Base-by-base conservation (phyloP, 108 stramenopile genomes). In the Cyclotella atomus region DNA sequence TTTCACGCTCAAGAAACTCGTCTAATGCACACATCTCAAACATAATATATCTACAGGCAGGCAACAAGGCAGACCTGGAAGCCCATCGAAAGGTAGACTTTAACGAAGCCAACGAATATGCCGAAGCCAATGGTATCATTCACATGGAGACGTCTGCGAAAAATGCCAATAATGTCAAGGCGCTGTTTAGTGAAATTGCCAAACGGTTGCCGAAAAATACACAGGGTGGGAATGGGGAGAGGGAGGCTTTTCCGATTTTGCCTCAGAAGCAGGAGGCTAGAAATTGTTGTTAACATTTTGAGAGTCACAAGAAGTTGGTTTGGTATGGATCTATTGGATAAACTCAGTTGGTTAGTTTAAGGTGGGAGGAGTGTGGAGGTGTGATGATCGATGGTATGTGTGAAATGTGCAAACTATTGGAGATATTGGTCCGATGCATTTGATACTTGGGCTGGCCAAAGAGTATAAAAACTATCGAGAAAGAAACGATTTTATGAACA, bases 81-180 rank as follows among this genome's bases (percentile, higher is more conserved):
- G 72, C 72, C n/a, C 82, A 90, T 68, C 89, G 97, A 35, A 91
- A 92, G 80, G 91, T 97, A 19, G 90, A 94, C 53, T 93, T 88
- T 47, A 91, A 95, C 50, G 98, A 98, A 64, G 98, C 98, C 8
- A 85, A 94, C 52, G 89, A 85, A 29, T 98, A 98, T 71, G 96
- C 98, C 29, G 85, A 88, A 66, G 95, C 95, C 65, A 97, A 97
- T 71, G 93, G 92, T 12, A 94, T 98, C 73, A 73, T 97, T 38
- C 93, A 97, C 78, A 85, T 98, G 87, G 97, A 97, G 71, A 98
- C 98, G 19, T 93, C 92, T 28, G 98, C 98, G 38, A 98, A 98
- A 80, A 96, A 91, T 75, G 93, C 95, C 14, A 96, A 85, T 66
- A 98, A 98, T 72, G 98, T 98, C 67, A 92, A 94, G 76, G 83